Evolutionary conservation across 495 filamentous ascomycete species (phyloP).

Genomic region (Talaromyces adpressus): DNA sequence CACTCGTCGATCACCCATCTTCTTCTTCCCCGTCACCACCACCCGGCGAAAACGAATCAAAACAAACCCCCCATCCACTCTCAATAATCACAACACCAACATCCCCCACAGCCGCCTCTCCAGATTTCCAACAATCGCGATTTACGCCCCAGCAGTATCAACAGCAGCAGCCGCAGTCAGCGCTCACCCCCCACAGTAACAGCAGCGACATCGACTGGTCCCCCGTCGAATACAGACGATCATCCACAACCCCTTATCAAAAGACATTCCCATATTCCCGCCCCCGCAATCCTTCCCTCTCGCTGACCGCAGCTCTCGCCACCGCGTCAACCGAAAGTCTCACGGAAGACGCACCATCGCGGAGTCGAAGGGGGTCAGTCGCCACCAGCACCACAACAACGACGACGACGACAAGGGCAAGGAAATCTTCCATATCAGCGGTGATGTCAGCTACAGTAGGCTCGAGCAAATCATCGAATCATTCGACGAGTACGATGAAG

Average conservation of each 20-base stretch:
- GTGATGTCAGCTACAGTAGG: background rate
- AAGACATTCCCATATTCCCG: constrained; percentile 5
- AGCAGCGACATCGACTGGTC: background rate
- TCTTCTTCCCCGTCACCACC: background rate
- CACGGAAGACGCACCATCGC: background rate
- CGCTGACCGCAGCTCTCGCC: background rate
- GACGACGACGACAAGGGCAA: background rate
- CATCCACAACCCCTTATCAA: background rate
- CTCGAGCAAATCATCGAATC: background rate
- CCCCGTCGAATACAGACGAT: background rate
- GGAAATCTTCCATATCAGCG: background rate
- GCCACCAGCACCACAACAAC: background rate
- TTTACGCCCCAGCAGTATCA: too few relatives aligned
- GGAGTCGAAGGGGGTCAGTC: background rate
- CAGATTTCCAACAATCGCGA: background rate
- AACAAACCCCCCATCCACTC: constrained; percentile 4
- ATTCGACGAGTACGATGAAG: constrained; percentile 4
- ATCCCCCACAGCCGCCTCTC: background rate
- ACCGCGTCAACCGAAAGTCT: background rate
- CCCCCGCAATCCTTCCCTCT: background rate
- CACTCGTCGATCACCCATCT: background rate
- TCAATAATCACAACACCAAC: constrained; percentile 8
- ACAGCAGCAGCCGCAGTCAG: background rate
- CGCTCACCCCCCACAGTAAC: background rate
- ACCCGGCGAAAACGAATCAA: background rate